Conservation (phyloP, 495 filamentous ascomycete species). For the Lichenothelia convexa region DNA sequence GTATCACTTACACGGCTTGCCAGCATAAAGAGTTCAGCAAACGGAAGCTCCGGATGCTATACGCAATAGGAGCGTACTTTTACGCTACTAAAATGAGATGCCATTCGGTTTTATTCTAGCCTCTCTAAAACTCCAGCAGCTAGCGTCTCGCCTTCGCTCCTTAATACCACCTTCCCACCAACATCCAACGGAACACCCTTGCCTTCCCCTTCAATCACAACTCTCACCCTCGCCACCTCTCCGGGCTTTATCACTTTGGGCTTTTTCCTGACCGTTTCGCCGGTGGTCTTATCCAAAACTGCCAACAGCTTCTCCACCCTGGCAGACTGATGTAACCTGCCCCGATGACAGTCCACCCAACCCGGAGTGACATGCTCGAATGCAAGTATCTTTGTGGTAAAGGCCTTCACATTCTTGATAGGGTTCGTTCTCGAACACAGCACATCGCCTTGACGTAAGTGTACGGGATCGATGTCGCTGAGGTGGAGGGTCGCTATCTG, state of each 20-base stretch:
- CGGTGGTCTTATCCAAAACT: constrained; percentile 55
- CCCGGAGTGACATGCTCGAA: constrained; percentile 81
- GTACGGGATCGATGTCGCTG: constrained; percentile 64
- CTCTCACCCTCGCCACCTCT: constrained; percentile 42
- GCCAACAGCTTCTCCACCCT: constrained; percentile 51
- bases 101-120: constrained; percentile 1
- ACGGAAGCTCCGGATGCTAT: no score
- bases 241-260: constrained; percentile 65
- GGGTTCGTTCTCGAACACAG: constrained; percentile 52
- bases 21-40: no score
- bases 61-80: no score
- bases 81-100: no score
- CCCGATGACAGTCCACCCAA: constrained; percentile 72
- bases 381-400: constrained; percentile 67
- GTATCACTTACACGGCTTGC: no score
- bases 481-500: constrained; percentile 75
- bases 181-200: constrained; percentile 60
- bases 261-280: constrained; percentile 57
- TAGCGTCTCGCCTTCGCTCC: constrained; percentile 62
- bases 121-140: constrained; percentile 67
- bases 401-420: constrained; percentile 46
- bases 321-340: constrained; percentile 61
- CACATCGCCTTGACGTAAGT: constrained; percentile 71
- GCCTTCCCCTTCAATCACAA: constrained; percentile 66
- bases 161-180: constrained; percentile 60